Base-by-base conservation (phyloP, 306 rosid species). In the Arachis hypogaea region DNA sequence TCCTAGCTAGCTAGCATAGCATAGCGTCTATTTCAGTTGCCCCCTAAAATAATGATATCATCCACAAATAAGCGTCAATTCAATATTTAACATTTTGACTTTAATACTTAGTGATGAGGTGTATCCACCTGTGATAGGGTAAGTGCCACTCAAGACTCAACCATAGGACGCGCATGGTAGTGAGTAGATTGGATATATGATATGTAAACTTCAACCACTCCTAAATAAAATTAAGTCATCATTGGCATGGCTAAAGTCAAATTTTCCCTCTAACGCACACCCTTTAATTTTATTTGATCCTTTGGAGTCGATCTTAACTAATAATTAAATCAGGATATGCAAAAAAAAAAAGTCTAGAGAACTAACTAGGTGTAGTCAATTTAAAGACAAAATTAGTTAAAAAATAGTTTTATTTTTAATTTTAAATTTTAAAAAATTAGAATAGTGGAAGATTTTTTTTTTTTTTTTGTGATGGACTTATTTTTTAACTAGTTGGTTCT, bases 61-160 rank as follows among this genome's bases (percentile, higher is more conserved):
- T 56, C 6, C 11, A 40, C 4, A 33, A 16, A 3, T n/a, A 59
- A 42, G 57, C 30, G n/a, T 7, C 36, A 47, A 46, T 72, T 71
- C 28, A 2, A 18, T 11, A 43, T 42, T 10, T 9, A 4, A 29
- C 4, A 44, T 71, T 58, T 71, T 22, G 58, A 45, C 44, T 58
- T 71, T 42, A 44, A 44, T 7, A 44, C n/a, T 59, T 44, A 9
- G 16, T 11, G 28, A 0, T 29, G n/a, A 22, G 11, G 6, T 45
- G 12, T 43, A 38, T 1, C 28, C 28, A 22, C 28, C 38, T 33
- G 38, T 33, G 4, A 33, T 33, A 33, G 38, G 38, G 38, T 33
- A 30, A 59, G 76, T 72, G 61, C 69, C 51, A 52, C 58, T 29
- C 41, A 62, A 73, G 41, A 52, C 58, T 29, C 41, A 62, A 73